phyloP scores from a whole-genome alignment of 2,329 filamentous ascomycete genomes.

The Bipolaris oryzae region DNA sequence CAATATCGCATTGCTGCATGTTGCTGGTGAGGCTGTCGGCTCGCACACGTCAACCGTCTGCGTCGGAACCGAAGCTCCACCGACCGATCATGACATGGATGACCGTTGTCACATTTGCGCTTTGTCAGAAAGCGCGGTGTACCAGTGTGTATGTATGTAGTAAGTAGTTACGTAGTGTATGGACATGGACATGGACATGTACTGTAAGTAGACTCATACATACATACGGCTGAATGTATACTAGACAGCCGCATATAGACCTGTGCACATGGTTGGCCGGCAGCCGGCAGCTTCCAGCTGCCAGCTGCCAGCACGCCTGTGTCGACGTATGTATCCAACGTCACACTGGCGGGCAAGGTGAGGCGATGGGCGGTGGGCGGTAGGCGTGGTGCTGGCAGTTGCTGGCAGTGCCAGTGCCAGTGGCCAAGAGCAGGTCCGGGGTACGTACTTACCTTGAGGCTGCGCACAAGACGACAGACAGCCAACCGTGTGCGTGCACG shows the following conservation, averaged over 20 bases:
- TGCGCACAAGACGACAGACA: not conserved
- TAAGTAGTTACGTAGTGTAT: too few species aligned
- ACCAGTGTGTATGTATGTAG: not conserved
- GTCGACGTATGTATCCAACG: not conserved
- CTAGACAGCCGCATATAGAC: too few species aligned
- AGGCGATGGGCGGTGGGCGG: conserved; percentile 10
- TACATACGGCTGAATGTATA: too few species aligned
- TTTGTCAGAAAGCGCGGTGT: too few species aligned
- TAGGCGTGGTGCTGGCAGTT: conserved; percentile 9
- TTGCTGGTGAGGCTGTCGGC: conserved; percentile 31
- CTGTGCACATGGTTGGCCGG: too few species aligned
- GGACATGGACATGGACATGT: too few species aligned
- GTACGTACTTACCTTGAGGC: conserved; percentile 13
- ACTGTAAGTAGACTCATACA: too few species aligned
- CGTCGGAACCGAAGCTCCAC: conserved; percentile 24
- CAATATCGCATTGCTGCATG: conserved; percentile 35
- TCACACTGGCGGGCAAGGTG: not conserved
- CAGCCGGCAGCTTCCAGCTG: too few species aligned
- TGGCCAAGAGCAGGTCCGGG: conserved; percentile 5
- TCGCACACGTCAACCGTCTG: conserved; percentile 12
- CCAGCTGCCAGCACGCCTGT: too few species aligned
- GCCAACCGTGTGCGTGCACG: conserved; percentile 22
- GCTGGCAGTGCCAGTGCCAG: not conserved
- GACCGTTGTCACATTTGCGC: not conserved
- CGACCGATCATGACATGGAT: conserved; percentile 2